Evolutionary conservation across 129 eudicot genomes (phyloP).

Genomic region (Chrysanthemum seticuspe): DNA sequence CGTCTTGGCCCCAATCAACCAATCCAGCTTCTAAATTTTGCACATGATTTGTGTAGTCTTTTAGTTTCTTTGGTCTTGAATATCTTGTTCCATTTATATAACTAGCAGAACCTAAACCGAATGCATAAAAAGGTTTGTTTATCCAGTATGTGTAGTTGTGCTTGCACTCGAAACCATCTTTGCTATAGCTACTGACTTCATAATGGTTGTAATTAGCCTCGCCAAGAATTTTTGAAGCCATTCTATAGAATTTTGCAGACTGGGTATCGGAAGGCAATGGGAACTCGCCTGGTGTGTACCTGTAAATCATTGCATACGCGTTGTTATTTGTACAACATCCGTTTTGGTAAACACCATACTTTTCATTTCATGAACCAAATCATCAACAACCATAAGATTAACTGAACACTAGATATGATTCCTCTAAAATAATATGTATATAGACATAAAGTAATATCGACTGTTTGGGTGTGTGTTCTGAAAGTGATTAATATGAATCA

Average conservation of each 20-base stretch:
- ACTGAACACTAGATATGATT: not conserved
- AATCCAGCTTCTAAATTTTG: conserved; percentile 59
- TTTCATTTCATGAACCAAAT: not conserved
- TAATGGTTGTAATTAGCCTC: conserved; percentile 80
- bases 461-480: too few species aligned
- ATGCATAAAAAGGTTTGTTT: conserved; percentile 73
- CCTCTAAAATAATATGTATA: not conserved
- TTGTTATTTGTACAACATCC: not conserved
- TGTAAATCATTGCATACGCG: conserved; percentile 26
- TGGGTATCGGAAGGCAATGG: conserved; percentile 85
- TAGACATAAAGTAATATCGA: not conserved
- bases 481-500: too few species aligned
- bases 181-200: conserved; percentile 91
- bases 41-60: conserved; percentile 67
- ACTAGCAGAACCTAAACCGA: conserved; percentile 92
- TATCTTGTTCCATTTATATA: conserved; percentile 58
- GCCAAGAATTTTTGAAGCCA: conserved; percentile 68
- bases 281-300: conserved; percentile 90
- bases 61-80: conserved; percentile 83
- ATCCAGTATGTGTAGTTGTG: conserved; percentile 92
- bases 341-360: not conserved
- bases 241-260: conserved; percentile 81
- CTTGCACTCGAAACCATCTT: conserved; percentile 65
- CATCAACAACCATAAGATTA: not conserved
- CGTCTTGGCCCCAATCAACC: conserved; percentile 32